phyloP scores from a whole-genome alignment of 2,329 filamentous ascomycete genomes.

The Teratosphaeria viscida region DNA sequence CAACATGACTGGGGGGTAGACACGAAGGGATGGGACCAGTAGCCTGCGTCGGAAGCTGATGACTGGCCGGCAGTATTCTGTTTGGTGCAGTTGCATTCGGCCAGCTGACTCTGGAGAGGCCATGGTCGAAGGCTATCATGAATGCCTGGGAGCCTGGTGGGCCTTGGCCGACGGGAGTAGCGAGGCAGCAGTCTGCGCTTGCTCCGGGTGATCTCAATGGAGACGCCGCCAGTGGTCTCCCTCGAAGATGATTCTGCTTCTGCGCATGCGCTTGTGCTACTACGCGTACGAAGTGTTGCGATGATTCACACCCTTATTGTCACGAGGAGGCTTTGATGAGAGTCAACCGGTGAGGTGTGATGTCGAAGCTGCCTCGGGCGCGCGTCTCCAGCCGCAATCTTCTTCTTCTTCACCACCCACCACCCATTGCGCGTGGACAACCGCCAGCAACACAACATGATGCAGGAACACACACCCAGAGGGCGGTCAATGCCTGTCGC shows the following conservation, averaged over 20 bases:
- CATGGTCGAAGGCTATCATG: not conserved
- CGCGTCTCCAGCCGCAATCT: not conserved
- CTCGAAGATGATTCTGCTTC: not conserved
- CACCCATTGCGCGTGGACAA: not conserved
- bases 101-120: not conserved
- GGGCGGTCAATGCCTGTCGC: not conserved
- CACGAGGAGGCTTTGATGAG: not conserved
- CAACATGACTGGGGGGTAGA: not conserved
- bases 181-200: not conserved
- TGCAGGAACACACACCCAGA: not conserved
- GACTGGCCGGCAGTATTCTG: not conserved
- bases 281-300: not conserved
- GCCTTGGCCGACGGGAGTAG: not conserved
- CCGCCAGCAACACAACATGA: not conserved
- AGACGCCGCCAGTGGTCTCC: not conserved
- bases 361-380: not conserved
- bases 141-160: not conserved
- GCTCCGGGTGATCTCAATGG: not conserved
- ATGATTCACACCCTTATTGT: not conserved
- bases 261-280: not conserved
- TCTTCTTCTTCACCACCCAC: not conserved
- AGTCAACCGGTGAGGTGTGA: not conserved
- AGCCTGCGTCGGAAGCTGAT: not conserved
- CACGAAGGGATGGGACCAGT: not conserved
- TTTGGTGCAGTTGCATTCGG: not conserved